Conservation (phyloP, 169 alveolate species). For the Babesia ovata region DNA sequence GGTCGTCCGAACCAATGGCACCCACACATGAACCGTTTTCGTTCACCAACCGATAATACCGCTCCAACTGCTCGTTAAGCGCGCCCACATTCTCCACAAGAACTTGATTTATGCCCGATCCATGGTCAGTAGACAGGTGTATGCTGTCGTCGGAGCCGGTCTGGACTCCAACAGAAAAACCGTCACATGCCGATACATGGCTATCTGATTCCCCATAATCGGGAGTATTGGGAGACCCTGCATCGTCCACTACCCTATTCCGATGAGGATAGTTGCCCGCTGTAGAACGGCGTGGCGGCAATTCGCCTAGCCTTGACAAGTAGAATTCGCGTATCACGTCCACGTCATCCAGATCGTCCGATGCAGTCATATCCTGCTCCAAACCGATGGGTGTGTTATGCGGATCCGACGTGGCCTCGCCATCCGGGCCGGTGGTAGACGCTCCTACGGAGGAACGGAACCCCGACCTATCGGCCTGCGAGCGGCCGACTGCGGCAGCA, state of each 20-base stretch:
- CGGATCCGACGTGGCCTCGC: neutral
- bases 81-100: slow-evolving; percentile 9
- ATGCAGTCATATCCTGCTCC: neutral
- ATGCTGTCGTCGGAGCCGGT: neutral
- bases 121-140: neutral
- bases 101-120: neutral
- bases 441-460: neutral
- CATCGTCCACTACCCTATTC: neutral
- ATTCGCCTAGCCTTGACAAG: slow-evolving; percentile 11
- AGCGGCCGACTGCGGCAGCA: neutral
- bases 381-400: neutral
- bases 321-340: slow-evolving; percentile 33
- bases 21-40: slow-evolving; percentile 6
- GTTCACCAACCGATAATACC: slow-evolving; percentile 17
- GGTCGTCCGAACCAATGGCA: slow-evolving; percentile 3
- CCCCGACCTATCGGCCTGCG: neutral
- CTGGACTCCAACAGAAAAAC: neutral
- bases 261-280: neutral
- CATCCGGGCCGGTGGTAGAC: neutral
- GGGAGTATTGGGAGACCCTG: neutral
- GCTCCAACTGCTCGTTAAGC: slow-evolving; percentile 13
- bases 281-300: neutral
- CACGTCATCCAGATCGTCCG: neutral
- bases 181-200: neutral
- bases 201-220: neutral